Evolutionary conservation across 2,329 filamentous ascomycete species (phyloP), one percentile per base, ranked within the genome.

Genomic region (Penicillium oxalicum): DNA sequence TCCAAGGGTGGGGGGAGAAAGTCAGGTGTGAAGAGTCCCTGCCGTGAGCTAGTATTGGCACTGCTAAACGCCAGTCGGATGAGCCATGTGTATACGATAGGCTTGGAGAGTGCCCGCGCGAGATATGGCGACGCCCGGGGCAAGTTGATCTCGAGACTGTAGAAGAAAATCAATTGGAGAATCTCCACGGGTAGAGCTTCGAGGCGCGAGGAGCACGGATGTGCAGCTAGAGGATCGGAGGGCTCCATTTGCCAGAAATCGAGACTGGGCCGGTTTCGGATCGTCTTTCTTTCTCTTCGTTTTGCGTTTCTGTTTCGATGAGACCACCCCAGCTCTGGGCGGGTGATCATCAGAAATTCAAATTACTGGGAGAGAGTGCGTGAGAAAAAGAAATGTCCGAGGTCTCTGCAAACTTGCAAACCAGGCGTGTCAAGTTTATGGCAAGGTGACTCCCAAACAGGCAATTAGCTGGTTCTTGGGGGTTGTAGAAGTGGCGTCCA

Each of bases 81-180:
- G 13, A 76, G 62, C 61, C 70, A 72, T 36, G 62, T 66, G 53
- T 74, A 75, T 9, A 76, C 61, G 9, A 65, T 51, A 4, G 64
- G 63, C 9, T 65, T 64, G 11, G 72, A 73, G 4, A 77, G 63
- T 9, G 62, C 63, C 18, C 58, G 47, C 24, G 70, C 67, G 33
- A 80, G 61, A 29, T 63, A 51, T 4, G 60, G 60, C 0, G 77
- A 79, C 5, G 70, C 66, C 37, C 66, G 65, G 0, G 74, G 68
- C 9, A 77, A 64, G 42, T 74, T 73, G 52, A 77, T 56, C 55
- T 77, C 75, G n/a, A 74, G 63, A 24, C 70, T 69, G 28, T 69
- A 57, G n/a, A 76, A 66, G 57, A 79, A 79, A 44, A 80, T 78
- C 39, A 68, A 66, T 51, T 80, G 71, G 5, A 79, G 57, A 25